Evolutionary conservation across 768 basidiomycete genomes (phyloP), one percentile per base, ranked within the genome.

Genomic region (Mycena venus): DNA sequence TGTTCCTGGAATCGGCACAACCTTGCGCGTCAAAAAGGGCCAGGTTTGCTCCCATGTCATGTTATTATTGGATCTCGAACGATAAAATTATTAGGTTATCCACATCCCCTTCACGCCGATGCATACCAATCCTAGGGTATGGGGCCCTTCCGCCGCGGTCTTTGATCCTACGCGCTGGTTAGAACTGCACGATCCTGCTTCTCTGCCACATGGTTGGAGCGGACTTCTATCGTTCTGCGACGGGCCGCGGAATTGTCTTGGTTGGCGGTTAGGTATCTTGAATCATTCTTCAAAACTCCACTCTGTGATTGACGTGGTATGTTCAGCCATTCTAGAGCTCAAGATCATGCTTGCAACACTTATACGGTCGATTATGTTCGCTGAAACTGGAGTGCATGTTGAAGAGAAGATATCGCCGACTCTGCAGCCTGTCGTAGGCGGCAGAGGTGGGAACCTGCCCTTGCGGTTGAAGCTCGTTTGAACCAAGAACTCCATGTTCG

Each of bases 111-210:
- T 83, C 69, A 78, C 79, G 58, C 72, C 80, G 8, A 80, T 85
- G 79, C 80, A 85, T 72, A 80, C 81, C 17, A 81, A 81, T 73
- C 76, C 80, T 17, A 53, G 73, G 14, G 82, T 83, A 1, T 88
- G 87, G 85, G 86, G 86, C 19, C 73, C 79, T 0, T 81, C 84
- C 68, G 84, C 83, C 0, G 73, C 78, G 27, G 68, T 61, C 15
- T 88, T 86, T 80, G 75, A 80, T 25, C 87, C 87, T 31, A 82
- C 82, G 53, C 84, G 86, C 15, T 88, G 86, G 86, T 62, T 86
- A 32, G 69, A 78, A 42, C 78, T 80, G 1, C 80, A 75, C n/a
- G 80, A 80, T 42, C 73, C 84, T 21, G 70, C 79, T 23, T 75
- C 81, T 23, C 79, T 85, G 19, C 83, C 85, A 59, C 71, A 73